phyloP scores from a whole-genome alignment of 129 eudicot species.

The Apium graveolens region DNA sequence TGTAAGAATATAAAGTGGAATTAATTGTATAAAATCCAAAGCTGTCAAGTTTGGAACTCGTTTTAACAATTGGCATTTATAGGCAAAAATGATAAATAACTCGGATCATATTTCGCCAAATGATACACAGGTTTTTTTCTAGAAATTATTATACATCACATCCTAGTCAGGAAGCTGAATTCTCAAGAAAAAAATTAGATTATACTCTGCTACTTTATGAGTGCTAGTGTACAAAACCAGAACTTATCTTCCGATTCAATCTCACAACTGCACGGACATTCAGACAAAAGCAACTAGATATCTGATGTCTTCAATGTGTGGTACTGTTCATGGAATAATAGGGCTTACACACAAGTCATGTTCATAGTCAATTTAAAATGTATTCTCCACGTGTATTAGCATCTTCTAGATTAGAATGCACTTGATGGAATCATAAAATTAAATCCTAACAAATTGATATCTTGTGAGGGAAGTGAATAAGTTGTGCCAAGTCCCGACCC shows the following conservation, averaged over 20 bases:
- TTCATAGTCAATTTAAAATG: too few species aligned
- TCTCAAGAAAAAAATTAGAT: too few species aligned
- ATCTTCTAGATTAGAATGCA: background rate
- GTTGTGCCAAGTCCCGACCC: too few species aligned
- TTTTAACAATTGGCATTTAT: background rate
- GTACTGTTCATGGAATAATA: background rate
- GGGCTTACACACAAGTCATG: background rate
- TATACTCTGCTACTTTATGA: background rate
- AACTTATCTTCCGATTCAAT: background rate
- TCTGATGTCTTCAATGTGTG: background rate
- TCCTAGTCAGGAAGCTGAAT: background rate
- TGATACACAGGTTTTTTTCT: background rate
- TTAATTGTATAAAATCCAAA: background rate
- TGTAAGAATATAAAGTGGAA: background rate
- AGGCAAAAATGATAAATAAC: background rate
- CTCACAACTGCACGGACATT: background rate
- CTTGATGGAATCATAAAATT: background rate
- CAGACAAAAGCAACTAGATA: background rate
- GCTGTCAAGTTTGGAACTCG: background rate
- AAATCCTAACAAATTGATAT: background rate
- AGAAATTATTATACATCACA: background rate
- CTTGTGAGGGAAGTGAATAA: too few species aligned
- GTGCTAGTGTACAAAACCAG: background rate
- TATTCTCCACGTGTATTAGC: background rate
- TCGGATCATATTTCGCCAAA: background rate